phyloP scores from a whole-genome alignment of 306 rosid species.

The Quercus parvula region DNA sequence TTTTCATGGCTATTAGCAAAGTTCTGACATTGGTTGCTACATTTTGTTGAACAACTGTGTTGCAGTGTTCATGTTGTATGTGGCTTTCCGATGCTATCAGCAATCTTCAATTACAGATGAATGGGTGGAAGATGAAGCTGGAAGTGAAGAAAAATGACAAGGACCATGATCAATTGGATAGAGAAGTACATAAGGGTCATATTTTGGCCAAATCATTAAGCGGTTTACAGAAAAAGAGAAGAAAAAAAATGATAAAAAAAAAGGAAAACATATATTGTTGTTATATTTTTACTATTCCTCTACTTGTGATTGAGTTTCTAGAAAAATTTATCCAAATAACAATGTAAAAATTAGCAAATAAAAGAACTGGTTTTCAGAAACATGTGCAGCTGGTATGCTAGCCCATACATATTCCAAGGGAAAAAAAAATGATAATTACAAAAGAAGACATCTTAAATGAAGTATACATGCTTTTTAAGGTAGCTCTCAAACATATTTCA shows the following conservation, averaged over 20 bases:
- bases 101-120: conserved; percentile 52
- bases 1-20: background rate
- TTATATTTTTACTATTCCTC: background rate
- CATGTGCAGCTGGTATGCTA: background rate
- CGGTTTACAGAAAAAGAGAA: conserved; percentile 18
- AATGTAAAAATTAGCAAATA: background rate
- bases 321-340: background rate
- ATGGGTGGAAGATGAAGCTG: conserved; percentile 45
- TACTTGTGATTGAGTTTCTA: background rate
- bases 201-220: background rate
- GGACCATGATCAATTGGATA: conserved; percentile 6
- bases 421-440: no score
- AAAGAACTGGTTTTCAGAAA: background rate
- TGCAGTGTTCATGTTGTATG: conserved; percentile 76
- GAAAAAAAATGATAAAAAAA: conserved; percentile 19
- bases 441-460: no score
- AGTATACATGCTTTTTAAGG: no score
- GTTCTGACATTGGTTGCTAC: background rate
- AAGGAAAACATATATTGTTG: background rate
- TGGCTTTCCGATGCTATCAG: conserved; percentile 75
- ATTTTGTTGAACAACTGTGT: background rate
- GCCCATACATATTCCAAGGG: no score
- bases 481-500: no score
- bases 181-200: background rate
- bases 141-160: conserved; percentile 39